These are phyloP conservation scores for Aspergillus proliferans DNA, from an alignment of 2,329 filamentous ascomycete species.

Conservation along the genomic window DNA sequence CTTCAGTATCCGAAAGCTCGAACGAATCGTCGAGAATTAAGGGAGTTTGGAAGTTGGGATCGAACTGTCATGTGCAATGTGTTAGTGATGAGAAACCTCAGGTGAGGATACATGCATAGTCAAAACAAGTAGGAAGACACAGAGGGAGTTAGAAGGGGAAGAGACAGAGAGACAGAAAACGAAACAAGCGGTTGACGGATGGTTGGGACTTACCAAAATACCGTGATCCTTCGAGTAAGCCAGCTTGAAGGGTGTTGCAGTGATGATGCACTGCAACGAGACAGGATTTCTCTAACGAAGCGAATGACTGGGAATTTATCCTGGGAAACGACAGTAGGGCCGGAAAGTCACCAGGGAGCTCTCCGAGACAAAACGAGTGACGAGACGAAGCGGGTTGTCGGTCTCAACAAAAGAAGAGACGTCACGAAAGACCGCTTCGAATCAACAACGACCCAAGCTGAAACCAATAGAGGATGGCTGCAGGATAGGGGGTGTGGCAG, in stretches of 20 bases:
- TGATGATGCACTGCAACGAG: conserved; percentile 40
- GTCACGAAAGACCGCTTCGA: conserved; percentile 23
- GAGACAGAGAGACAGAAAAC: conserved; percentile 18
- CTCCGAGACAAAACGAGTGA: conserved; percentile 43
- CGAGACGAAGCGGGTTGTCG: conserved; percentile 28
- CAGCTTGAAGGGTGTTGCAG: conserved; percentile 38
- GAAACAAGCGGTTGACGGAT: not conserved
- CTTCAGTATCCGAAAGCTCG: conserved; percentile 41
- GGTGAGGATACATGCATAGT: conserved; percentile 10
- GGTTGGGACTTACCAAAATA: conserved; percentile 36
- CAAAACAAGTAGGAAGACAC: conserved; percentile 3
- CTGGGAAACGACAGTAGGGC: conserved; percentile 33
- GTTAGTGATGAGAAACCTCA: conserved; percentile 8
- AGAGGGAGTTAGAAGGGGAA: conserved; percentile 12
- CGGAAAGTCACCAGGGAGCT: conserved; percentile 26
- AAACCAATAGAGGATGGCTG: conserved; percentile 26
- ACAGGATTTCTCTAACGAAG: conserved; percentile 36
- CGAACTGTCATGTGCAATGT: conserved; percentile 24
- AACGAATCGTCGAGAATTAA: conserved; percentile 43
- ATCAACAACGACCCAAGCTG: conserved; percentile 27
- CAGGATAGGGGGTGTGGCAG: conserved; percentile 15
- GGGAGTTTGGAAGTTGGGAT: conserved; percentile 41
- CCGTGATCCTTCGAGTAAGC: conserved; percentile 43
- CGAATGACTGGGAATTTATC: conserved; percentile 43
- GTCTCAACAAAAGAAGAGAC: conserved; percentile 22